These are phyloP conservation scores for Kalmanozyma brasiliensis DNA, from an alignment of 1,284 basidiomycete genomes.

Conservation along the genomic window DNA sequence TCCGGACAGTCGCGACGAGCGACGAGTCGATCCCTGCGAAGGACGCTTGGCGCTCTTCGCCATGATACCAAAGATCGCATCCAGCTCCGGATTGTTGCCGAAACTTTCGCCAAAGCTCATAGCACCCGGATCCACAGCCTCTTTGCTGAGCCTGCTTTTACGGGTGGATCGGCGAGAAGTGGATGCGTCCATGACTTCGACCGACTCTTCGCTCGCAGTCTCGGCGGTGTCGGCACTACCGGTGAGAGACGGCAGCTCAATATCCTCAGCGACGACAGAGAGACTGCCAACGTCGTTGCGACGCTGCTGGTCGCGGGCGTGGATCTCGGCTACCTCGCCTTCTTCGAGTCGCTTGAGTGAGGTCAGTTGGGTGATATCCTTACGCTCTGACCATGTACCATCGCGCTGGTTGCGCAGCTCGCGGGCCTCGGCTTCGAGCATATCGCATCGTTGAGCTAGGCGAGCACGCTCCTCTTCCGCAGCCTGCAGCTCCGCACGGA, in stretches of 20 bases:
- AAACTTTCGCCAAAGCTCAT: slow-evolving; percentile 29
- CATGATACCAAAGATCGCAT: slow-evolving; percentile 32
- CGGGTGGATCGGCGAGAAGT: slow-evolving; percentile 11
- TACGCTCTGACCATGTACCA: slow-evolving; percentile 4
- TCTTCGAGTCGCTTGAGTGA: slow-evolving; percentile 29
- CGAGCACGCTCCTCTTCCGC: slow-evolving; percentile 16
- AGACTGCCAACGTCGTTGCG: slow-evolving; percentile 27
- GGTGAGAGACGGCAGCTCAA: slow-evolving; percentile 15
- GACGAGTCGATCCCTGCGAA: slow-evolving; percentile 12
- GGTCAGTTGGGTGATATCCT: slow-evolving; percentile 1
- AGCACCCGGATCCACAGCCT: slow-evolving; percentile 5
- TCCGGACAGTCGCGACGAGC: slow-evolving; percentile 31
- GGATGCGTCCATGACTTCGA: slow-evolving; percentile 5
- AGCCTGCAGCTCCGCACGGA: slow-evolving; percentile 12
- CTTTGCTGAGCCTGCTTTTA: slow-evolving; percentile 7
- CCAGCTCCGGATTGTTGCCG: slow-evolving; percentile 45
- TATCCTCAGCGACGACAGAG: slow-evolving; percentile 27
- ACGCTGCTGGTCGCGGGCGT: slow-evolving; percentile 26
- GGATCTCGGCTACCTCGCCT: slow-evolving; percentile 31
- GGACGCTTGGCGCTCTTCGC: neutral
- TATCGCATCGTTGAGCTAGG: slow-evolving; percentile 17
- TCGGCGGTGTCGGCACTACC: slow-evolving; percentile 15
- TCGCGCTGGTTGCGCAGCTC: slow-evolving; percentile 30
- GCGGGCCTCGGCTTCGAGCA: slow-evolving; percentile 28
- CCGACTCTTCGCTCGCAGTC: slow-evolving; percentile 9